A percentile compares a stretch with the other conserved stretches of the same genome.
Conservation (phyloP, 306 rosid species). For the Cicer judaicum region DNA sequence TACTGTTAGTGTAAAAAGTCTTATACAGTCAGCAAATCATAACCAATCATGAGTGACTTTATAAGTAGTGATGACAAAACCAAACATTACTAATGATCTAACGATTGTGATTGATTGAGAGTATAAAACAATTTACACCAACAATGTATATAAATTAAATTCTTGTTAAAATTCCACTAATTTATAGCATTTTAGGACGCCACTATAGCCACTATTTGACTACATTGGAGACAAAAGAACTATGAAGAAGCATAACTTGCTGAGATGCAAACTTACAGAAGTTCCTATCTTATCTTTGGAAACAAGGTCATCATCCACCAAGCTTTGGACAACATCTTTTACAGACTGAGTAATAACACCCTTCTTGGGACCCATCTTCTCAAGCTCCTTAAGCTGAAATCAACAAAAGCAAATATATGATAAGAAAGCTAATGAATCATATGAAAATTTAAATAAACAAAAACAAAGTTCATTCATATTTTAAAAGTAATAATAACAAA, state of each 20-base stretch:
- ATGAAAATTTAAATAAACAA: background rate
- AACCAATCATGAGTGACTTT: too few species aligned
- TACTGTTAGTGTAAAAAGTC: too few species aligned
- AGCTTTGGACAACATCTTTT: conserved; percentile 92
- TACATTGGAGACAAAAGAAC: background rate
- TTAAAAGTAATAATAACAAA: background rate
- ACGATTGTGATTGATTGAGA: too few species aligned
- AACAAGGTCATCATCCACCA: conserved; percentile 96
- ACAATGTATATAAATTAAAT: too few species aligned
- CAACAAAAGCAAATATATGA: background rate
- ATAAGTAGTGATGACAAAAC: too few species aligned
- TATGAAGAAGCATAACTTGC: background rate
- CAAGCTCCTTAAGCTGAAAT: conserved; percentile 93
- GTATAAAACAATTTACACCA: too few species aligned
- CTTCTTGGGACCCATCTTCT: conserved; percentile 85
- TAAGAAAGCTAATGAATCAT: background rate
- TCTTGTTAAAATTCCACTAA: too few species aligned
- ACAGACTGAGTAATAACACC: conserved; percentile 96
- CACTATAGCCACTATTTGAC: too few species aligned
- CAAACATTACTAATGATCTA: too few species aligned
- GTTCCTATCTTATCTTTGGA: conserved; percentile 95
- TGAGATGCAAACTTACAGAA: conserved; percentile 69
- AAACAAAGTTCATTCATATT: background rate
- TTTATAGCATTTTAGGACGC: too few species aligned
- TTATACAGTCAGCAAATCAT: too few species aligned